Base-by-base conservation (phyloP, 1,139 yeast genomes). In the Candida mesenterica region DNA sequence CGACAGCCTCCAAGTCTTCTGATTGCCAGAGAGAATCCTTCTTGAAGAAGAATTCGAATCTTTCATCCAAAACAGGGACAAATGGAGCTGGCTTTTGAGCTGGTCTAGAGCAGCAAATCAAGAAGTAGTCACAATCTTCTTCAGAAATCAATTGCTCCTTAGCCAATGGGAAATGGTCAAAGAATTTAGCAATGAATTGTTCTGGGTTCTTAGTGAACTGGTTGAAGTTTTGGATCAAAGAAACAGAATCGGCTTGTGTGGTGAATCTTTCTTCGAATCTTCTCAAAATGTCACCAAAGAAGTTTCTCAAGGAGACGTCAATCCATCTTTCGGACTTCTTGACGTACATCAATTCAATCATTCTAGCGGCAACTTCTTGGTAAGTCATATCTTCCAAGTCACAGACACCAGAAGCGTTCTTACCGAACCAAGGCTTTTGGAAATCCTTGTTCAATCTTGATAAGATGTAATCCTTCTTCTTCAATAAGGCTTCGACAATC, bases 11-110 rank as follows among this genome's bases (percentile, higher is more conserved):
- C 57, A 92, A 77, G 60, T 88, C 94, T 72, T 92, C 98, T 24
- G 96, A 86, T 75, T 92, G 99, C 98, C 98, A 92, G 60, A 92
- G 76, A 33, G 97, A 90, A 65, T 92, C 99, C 72, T 92, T 92
- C 80, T 92, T 92, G 78, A 92, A 94, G 77, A 86, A 92, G 59
- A 82, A 83, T 64, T 92, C 97, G 55, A 92, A 89, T 68, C 88
- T 84, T 50, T 87, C 95, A 58, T 94, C 96, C 62, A 92, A 75
- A 19, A 88, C 85, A 33, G 99, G 99, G 50, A 92, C 90, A 56
- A 92, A 92, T 45, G 98, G 98, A 59, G 89, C 97, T 30, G 99
- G 99, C 69, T 92, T 92, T 69, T 90, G 97, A 42, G 70, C 60
- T 51, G 96, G 96, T 60, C 82, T 81, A 46, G 81, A 75, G 59